Evolutionary conservation across 139 green algal species (phyloP).

Genomic region (Asterochloris sp.): DNA sequence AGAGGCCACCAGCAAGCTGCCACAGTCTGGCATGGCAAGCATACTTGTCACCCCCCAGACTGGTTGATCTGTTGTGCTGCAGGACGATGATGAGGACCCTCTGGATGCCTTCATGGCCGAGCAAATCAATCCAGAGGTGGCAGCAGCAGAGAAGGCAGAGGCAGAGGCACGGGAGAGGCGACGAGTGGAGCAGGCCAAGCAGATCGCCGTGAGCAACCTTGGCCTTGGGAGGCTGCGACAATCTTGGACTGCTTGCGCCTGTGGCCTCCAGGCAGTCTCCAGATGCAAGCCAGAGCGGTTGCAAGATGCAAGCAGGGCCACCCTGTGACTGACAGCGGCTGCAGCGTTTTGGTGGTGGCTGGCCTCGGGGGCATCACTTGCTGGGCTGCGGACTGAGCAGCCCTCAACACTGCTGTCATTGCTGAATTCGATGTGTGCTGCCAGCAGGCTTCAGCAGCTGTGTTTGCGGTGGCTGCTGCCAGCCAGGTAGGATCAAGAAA

Average conservation of each 20-base stretch:
- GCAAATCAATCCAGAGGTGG: slow-evolving; percentile 72
- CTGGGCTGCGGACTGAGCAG: too few species aligned
- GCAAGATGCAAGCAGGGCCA: too few species aligned
- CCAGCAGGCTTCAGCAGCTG: neutral
- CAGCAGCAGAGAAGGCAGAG: slow-evolving; percentile 57
- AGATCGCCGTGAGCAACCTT: slow-evolving; percentile 28
- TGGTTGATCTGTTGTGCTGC: neutral
- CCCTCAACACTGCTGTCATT: neutral
- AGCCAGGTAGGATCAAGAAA: neutral
- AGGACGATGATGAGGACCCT: slow-evolving; percentile 58
- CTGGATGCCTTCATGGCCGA: slow-evolving; percentile 85
- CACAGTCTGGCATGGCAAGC: too few species aligned
- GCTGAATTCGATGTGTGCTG: neutral
- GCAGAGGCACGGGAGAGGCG: slow-evolving; percentile 40
- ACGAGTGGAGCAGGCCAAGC: slow-evolving; percentile 35
- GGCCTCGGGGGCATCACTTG: too few species aligned
- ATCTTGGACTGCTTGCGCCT: too few species aligned
- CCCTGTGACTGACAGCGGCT: too few species aligned
- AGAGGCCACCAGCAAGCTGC: neutral
- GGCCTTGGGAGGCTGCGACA: too few species aligned
- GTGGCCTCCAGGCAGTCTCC: too few species aligned
- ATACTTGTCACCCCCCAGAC: neutral
- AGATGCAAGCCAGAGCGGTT: too few species aligned
- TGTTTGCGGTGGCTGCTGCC: neutral
- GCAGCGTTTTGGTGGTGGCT: too few species aligned